Conservation (phyloP, 2,329 filamentous ascomycete genomes). For the Penicillium digitatum region DNA sequence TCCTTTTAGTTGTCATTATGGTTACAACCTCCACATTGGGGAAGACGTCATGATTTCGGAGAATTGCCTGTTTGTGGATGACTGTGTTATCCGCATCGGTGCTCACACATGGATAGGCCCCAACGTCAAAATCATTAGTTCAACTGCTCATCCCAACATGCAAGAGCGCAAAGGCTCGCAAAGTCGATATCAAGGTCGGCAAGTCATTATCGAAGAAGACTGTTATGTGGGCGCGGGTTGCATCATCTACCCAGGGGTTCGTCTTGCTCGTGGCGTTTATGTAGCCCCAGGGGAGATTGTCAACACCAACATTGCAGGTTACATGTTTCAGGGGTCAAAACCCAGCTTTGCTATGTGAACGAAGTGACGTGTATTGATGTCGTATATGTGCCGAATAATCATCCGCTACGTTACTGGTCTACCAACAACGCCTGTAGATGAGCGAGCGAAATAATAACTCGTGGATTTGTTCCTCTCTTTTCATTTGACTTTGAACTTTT, state of each 20-base stretch:
- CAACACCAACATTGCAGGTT: constrained; percentile 41
- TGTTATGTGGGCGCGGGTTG: constrained; percentile 62
- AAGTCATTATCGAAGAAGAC: constrained; percentile 71
- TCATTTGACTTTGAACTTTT: not conserved
- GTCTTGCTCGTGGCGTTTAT: constrained; percentile 41
- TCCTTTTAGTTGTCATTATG: constrained; percentile 90
- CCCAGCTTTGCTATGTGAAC: constrained; percentile 39
- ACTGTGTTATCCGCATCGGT: constrained; percentile 77
- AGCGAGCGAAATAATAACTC: not conserved
- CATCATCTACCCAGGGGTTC: constrained; percentile 52
- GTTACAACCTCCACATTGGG: constrained; percentile 87
- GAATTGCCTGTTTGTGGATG: constrained; percentile 81
- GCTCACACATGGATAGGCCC: constrained; percentile 66
- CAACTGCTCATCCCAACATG: constrained; percentile 67
- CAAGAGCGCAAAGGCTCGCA: constrained; percentile 69
- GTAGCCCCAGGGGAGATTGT: constrained; percentile 46
- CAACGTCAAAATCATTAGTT: constrained; percentile 80
- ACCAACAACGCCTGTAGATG: not conserved
- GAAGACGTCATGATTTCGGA: constrained; percentile 78
- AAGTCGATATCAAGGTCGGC: constrained; percentile 65
- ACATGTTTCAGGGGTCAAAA: constrained; percentile 42
- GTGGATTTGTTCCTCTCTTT: not conserved
- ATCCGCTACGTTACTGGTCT: not conserved
- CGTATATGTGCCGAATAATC: not conserved
- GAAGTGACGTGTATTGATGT: constrained; percentile 2